Base-by-base conservation (phyloP, 129 eudicot species). In the Centella asiatica region DNA sequence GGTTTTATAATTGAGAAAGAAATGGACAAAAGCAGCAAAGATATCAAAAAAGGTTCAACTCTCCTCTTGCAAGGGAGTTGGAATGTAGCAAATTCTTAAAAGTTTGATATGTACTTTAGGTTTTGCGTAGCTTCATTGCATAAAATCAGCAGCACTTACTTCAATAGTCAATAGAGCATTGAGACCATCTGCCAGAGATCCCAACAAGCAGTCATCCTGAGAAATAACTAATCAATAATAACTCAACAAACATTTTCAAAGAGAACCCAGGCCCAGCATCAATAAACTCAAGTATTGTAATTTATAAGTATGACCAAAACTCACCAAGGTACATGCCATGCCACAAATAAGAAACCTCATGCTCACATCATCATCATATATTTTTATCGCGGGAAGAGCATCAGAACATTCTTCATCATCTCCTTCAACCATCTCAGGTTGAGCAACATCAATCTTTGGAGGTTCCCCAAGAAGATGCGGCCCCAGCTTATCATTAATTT, bases 321-420 rank as follows among this genome's bases (percentile, higher is more conserved):
- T 69, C 72, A 90, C 97, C 94, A 84, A 51, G 5, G 79, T 58
- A 49, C 62, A 68, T 42, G 90, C 75, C 32, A 69, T 62, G 48
- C 98, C 98, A 60, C 98, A 92, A 61, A 87, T 75, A 64, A 87
- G 94, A 80, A 92, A 76, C 72, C 87, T 71, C 74, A 84, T 74
- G 42, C 56, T 80, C 24, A 87, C 88, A 57, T 84, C 94, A 67
- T 92, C 98, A 36, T 92, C 96, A 67, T 92, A 85, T 61, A 92
- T 87, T 77, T 84, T 87, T 63, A 92, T 80, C 17, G 90, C 94
- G 73, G 95, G 95, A 69, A 90, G 87, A 55, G 73, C 77, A 52
- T 69, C 94, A 22, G 84, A 69, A 67, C 69, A 75, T 69, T 92
- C 95, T 75, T 92, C 96, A 15, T 81, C 95, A 29, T 87, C 95